These are phyloP conservation scores for Aspergillus nomiae DNA, from an alignment of 2,329 filamentous ascomycete species.

Conservation along the genomic window DNA sequence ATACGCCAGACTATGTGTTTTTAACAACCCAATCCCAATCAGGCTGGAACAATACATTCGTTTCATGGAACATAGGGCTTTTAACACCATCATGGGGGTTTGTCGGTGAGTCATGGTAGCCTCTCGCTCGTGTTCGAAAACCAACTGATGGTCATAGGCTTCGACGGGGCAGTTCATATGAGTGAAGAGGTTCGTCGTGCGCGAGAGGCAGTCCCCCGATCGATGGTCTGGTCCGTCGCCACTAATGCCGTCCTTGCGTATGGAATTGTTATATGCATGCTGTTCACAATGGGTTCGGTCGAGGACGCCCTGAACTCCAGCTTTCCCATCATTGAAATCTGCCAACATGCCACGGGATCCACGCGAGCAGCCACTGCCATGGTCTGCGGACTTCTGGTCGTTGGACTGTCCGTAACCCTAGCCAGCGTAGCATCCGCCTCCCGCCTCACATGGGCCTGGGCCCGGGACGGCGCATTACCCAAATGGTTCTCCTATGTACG, in stretches of 20 bases:
- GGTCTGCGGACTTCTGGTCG: constrained; percentile 28
- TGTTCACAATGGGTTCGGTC: constrained; percentile 48
- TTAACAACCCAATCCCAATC: constrained; percentile 29
- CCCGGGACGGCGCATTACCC: constrained; percentile 51
- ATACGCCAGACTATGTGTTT: constrained; percentile 37
- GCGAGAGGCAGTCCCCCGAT: constrained; percentile 49
- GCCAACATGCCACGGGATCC: constrained; percentile 44
- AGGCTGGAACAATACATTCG: constrained; percentile 30
- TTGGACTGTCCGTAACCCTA: constrained; percentile 43
- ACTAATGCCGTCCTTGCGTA: constrained; percentile 48
- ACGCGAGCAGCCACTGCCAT: constrained; percentile 44
- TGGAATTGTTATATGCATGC: constrained; percentile 43
- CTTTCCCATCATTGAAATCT: constrained; percentile 49
- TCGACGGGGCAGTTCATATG: constrained; percentile 53
- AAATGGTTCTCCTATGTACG: constrained; percentile 19
- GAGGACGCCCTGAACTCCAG: constrained; percentile 29
- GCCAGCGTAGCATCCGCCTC: constrained; percentile 51
- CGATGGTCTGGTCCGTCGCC: constrained; percentile 47
- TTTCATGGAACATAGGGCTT: constrained; percentile 42
- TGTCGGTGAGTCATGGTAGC: constrained; percentile 8
- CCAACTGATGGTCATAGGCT: constrained; percentile 32
- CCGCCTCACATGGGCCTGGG: constrained; percentile 54
- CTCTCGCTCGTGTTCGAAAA: not conserved
- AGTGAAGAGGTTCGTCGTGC: constrained; percentile 49
- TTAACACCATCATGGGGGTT: constrained; percentile 34